A percentile compares a stretch with the other conserved stretches of the same genome.
Conservation (phyloP, 2,329 filamentous ascomycete species). For the Botrytis squamosa region DNA sequence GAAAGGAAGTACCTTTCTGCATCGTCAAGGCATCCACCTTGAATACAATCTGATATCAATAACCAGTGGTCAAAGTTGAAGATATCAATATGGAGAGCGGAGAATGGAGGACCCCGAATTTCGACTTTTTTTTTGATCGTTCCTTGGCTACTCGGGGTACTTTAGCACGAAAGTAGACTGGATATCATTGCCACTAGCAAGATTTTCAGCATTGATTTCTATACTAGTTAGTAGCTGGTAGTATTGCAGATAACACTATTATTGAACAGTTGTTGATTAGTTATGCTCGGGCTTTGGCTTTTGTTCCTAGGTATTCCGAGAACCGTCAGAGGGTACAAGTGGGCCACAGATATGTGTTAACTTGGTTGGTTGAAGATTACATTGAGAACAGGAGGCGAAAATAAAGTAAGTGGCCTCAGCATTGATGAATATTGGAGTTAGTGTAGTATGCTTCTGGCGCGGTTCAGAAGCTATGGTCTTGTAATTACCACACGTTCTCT, state of each 20-base stretch:
- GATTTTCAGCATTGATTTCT: not conserved
- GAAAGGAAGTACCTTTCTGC: not conserved
- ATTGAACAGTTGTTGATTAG: not conserved
- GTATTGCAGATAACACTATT: not conserved
- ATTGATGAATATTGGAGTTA: not conserved
- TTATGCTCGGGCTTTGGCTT: not conserved
- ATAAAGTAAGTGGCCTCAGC: not conserved
- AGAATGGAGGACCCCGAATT: not conserved
- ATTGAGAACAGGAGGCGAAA: not conserved
- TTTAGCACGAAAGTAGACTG: not conserved
- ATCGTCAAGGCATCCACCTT: not conserved
- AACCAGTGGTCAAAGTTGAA: not conserved
- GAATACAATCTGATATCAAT: not conserved
- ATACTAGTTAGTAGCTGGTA: not conserved
- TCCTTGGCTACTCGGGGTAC: not conserved
- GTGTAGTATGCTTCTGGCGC: not conserved
- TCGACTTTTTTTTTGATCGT: not conserved
- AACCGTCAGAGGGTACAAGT: not conserved
- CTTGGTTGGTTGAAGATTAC: not conserved
- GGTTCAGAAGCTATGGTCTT: not conserved
- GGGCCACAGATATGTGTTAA: not conserved
- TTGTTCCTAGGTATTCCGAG: not conserved
- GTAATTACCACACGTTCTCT: not conserved
- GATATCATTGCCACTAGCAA: not conserved
- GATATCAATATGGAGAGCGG: not conserved